Conservation (phyloP, 345 rosid species). For the Syzygium aromaticum region DNA sequence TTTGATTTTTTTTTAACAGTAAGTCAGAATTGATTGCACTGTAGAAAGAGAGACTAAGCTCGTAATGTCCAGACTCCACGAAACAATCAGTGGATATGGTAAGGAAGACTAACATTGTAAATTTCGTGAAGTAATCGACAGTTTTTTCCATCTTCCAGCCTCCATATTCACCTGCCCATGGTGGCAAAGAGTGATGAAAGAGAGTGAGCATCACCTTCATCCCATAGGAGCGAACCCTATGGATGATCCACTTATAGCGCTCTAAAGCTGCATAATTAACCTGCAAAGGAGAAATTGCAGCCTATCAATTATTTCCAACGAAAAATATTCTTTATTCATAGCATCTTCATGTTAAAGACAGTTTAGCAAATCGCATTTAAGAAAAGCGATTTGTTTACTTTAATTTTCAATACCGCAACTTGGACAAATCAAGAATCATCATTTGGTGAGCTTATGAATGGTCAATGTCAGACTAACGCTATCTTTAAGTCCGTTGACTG, state of each 20-base stretch:
- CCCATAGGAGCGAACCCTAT: slow-evolving; percentile 66
- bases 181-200: slow-evolving; percentile 93
- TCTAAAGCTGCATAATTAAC: slow-evolving; percentile 84
- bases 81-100: background rate
- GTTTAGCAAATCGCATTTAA: background rate
- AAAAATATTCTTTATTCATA: background rate
- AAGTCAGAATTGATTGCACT: background rate
- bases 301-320: background rate
- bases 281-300: slow-evolving; percentile 12
- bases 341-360: background rate
- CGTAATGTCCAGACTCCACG: background rate
- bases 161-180: slow-evolving; percentile 96
- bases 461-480: slow-evolving; percentile 40
- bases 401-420: slow-evolving; percentile 1
- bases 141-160: slow-evolving; percentile 98
- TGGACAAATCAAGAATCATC: slow-evolving; percentile 3
- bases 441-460: background rate
- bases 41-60: background rate
- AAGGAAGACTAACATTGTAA: slow-evolving; percentile 50
- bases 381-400: background rate
- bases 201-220: slow-evolving; percentile 98
- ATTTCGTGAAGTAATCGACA: slow-evolving; percentile 74
- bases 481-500: slow-evolving; percentile 55
- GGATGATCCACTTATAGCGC: slow-evolving; percentile 81
- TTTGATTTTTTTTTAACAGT: background rate